Evolutionary conservation across 2,329 filamentous ascomycete species (phyloP).

Genomic region (Xylariaceae sp.): DNA sequence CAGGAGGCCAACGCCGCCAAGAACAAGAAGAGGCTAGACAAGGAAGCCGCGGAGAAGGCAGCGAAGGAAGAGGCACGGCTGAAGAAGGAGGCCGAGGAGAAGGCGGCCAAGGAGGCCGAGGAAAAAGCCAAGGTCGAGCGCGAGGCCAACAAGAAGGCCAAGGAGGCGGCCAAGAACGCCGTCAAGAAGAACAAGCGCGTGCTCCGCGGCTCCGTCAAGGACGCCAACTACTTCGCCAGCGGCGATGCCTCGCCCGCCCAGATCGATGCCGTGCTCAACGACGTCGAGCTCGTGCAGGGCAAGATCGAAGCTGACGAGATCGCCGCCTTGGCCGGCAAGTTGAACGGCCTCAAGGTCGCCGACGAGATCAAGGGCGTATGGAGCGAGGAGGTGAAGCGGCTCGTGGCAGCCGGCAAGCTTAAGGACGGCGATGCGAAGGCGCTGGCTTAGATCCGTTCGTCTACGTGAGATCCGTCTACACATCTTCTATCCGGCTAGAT

Average conservation of each 20-base stretch:
- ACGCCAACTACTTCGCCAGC: conserved; percentile 89
- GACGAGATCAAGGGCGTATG: conserved; percentile 86
- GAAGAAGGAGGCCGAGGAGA: conserved; percentile 82
- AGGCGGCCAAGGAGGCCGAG: conserved; percentile 80
- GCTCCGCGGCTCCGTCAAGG: conserved; percentile 90
- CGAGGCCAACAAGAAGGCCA: conserved; percentile 89
- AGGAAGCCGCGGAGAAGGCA: conserved; percentile 88
- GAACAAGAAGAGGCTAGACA: conserved; percentile 91
- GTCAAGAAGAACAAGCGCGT: conserved; percentile 99
- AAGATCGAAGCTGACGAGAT: conserved; percentile 93
- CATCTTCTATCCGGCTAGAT: too few relatives aligned
- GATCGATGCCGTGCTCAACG: conserved; percentile 80
- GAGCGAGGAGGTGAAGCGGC: conserved; percentile 73
- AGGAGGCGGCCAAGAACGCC: conserved; percentile 97
- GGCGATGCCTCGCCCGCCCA: conserved; percentile 73
- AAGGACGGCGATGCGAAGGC: conserved; percentile 81
- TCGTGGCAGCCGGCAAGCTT: conserved; percentile 81
- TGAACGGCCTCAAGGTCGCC: conserved; percentile 76
- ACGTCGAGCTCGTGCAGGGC: conserved; percentile 83
- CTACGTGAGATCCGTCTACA: too few relatives aligned
- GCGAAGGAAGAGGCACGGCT: conserved; percentile 82
- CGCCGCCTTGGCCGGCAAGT: conserved; percentile 77
- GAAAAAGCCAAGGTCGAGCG: conserved; percentile 82
- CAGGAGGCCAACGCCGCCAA: conserved; percentile 90
- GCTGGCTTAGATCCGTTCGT: conserved; percentile 37